Conservation (phyloP, 2,329 filamentous ascomycete species). For the Bretziella fagacearum region DNA sequence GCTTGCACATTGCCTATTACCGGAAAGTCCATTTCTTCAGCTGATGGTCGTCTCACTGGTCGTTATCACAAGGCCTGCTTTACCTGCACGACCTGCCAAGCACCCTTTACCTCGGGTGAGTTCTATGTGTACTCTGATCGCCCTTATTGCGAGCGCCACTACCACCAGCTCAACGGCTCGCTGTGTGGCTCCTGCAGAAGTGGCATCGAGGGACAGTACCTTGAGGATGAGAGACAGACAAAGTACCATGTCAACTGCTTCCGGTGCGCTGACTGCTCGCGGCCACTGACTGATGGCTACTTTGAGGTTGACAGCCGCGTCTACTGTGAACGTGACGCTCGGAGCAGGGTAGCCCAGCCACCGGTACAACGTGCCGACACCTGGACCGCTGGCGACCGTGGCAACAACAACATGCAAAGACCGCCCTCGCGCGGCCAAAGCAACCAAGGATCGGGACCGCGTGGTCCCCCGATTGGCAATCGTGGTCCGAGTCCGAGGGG, state of each 20-base stretch:
- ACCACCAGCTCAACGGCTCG: constrained; percentile 79
- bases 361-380: constrained; percentile 7
- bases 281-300: constrained; percentile 65
- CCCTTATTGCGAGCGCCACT: constrained; percentile 83
- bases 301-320: constrained; percentile 69
- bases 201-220: constrained; percentile 86
- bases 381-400: constrained; percentile 10
- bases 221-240: constrained; percentile 59
- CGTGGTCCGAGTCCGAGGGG: constrained; percentile 16
- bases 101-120: constrained; percentile 69
- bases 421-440: constrained; percentile 11
- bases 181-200: constrained; percentile 62
- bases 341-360: constrained; percentile 27
- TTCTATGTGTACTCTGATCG: constrained; percentile 83
- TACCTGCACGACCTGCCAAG: constrained; percentile 67
- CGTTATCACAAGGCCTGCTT: constrained; percentile 94
- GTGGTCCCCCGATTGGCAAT: constrained; percentile 17
- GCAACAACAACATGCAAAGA: constrained; percentile 13
- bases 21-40: constrained; percentile 85
- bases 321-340: constrained; percentile 79
- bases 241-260: constrained; percentile 87
- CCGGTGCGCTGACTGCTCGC: constrained; percentile 61
- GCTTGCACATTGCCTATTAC: constrained; percentile 63
- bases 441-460: neutral
- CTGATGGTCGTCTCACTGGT: constrained; percentile 78